Evolutionary conservation across 768 basidiomycete genomes (phyloP).

Genomic region (Dioszegia crocea): DNA sequence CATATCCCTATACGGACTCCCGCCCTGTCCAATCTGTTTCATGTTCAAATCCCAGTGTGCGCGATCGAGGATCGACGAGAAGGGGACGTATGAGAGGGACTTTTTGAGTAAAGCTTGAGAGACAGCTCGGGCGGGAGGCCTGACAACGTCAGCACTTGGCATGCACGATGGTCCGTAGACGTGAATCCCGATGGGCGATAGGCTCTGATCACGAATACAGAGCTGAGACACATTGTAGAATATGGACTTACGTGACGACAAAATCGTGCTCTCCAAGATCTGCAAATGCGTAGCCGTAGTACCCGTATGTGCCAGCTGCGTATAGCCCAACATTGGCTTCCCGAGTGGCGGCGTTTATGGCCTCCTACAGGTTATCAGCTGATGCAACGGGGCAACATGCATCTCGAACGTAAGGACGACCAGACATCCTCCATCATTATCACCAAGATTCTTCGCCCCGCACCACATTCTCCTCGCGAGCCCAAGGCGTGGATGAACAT

Average conservation of each 20-base stretch:
- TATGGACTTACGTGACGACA: constrained; percentile 66
- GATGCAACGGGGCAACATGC: too few species aligned
- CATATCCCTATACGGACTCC: constrained; percentile 64
- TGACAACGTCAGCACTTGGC: constrained; percentile 7
- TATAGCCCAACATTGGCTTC: constrained; percentile 74
- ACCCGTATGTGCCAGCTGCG: constrained; percentile 84
- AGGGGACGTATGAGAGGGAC: constrained; percentile 62
- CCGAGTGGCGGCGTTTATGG: constrained; percentile 75
- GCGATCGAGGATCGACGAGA: constrained; percentile 27
- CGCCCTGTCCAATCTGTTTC: constrained; percentile 24
- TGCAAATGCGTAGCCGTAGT: constrained; percentile 89
- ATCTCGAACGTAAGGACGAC: too few species aligned
- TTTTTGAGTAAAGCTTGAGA: constrained; percentile 44
- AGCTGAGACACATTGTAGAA: background rate
- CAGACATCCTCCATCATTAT: too few species aligned
- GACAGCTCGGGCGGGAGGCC: constrained; percentile 10
- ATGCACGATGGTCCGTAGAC: too few species aligned
- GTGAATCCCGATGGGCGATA: too few species aligned
- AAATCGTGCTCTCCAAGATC: constrained; percentile 84
- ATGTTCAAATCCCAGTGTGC: constrained; percentile 18
- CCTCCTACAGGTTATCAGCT: constrained; percentile 55
- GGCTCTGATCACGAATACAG: too few species aligned
- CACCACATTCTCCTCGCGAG: too few species aligned
- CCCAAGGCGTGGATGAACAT: too few species aligned
- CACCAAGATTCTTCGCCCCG: too few species aligned